phyloP scores from a whole-genome alignment of 257 asterid species.

The Solanum virginianum region DNA sequence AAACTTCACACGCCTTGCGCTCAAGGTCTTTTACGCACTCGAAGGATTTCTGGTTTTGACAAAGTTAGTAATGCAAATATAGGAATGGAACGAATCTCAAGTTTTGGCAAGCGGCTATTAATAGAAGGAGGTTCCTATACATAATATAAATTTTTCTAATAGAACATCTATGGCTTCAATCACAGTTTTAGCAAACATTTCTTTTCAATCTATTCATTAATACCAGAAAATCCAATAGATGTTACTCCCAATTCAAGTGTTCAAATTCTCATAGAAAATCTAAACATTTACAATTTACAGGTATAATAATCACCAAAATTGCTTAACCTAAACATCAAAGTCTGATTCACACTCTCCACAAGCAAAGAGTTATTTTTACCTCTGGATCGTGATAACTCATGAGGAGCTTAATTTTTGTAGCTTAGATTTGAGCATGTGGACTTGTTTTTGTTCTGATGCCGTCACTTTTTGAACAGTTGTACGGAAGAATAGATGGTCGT shows the following conservation, averaged over 20 bases:
- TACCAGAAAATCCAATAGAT: too few relatives aligned
- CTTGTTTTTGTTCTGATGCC: constrained; percentile 51
- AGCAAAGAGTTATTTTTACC: background rate
- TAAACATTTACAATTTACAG: background rate
- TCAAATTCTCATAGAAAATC: too few relatives aligned
- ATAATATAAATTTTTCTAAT: too few relatives aligned
- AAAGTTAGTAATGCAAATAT: background rate
- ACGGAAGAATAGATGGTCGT: constrained; percentile 61
- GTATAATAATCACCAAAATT: background rate
- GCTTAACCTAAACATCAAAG: background rate
- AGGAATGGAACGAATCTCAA: background rate
- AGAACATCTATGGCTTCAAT: too few relatives aligned
- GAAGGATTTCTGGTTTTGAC: background rate
- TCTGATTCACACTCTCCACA: background rate
- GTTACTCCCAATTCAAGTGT: background rate
- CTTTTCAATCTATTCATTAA: background rate
- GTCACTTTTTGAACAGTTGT: constrained; percentile 56
- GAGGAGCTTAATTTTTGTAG: constrained; percentile 32
- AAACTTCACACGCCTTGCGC: background rate
- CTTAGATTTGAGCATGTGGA: constrained; percentile 48
- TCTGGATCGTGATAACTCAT: background rate
- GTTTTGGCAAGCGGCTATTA: too few relatives aligned
- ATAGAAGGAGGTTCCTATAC: too few relatives aligned
- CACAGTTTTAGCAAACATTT: background rate
- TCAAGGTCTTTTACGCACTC: background rate